phyloP scores from a whole-genome alignment of 345 rosid genomes.

The Laguncularia racemosa region DNA sequence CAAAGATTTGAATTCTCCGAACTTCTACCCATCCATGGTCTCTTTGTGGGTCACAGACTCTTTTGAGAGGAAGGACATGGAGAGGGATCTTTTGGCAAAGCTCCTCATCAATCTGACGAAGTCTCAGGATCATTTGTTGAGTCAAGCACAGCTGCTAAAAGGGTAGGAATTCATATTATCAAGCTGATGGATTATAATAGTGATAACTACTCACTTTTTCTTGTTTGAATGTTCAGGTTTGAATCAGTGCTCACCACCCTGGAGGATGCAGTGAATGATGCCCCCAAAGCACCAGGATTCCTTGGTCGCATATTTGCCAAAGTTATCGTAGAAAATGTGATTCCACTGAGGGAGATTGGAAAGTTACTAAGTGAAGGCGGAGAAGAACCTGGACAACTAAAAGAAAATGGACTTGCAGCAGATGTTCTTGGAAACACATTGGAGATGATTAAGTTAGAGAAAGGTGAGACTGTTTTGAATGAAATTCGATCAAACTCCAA shows the following conservation, averaged over 20 bases:
- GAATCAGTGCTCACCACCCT: slow-evolving; percentile 57
- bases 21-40: slow-evolving; percentile 80
- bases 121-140: slow-evolving; percentile 40
- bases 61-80: slow-evolving; percentile 88
- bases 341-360: slow-evolving; percentile 50
- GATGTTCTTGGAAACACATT: slow-evolving; percentile 74
- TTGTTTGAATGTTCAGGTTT: slow-evolving; percentile 36
- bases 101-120: slow-evolving; percentile 66
- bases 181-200: neutral
- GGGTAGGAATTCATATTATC: slow-evolving; percentile 39
- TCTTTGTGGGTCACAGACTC: slow-evolving; percentile 92
- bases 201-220: neutral
- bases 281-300: slow-evolving; percentile 86
- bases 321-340: slow-evolving; percentile 37
- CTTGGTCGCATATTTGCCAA: slow-evolving; percentile 65
- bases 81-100: slow-evolving; percentile 72
- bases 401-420: slow-evolving; percentile 64
- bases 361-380: slow-evolving; percentile 57
- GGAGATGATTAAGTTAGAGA: slow-evolving; percentile 48
- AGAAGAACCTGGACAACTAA: slow-evolving; percentile 57
- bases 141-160: slow-evolving; percentile 44
- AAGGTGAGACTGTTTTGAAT: slow-evolving; percentile 45
- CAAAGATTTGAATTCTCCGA: slow-evolving; percentile 68
- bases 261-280: slow-evolving; percentile 89
- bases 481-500: slow-evolving; percentile 48